Percentiles rank a stretch among this genome's conserved stretches.
phyloP scores from a whole-genome alignment of 495 filamentous ascomycete species.

The Aspergillus nidulans region DNA sequence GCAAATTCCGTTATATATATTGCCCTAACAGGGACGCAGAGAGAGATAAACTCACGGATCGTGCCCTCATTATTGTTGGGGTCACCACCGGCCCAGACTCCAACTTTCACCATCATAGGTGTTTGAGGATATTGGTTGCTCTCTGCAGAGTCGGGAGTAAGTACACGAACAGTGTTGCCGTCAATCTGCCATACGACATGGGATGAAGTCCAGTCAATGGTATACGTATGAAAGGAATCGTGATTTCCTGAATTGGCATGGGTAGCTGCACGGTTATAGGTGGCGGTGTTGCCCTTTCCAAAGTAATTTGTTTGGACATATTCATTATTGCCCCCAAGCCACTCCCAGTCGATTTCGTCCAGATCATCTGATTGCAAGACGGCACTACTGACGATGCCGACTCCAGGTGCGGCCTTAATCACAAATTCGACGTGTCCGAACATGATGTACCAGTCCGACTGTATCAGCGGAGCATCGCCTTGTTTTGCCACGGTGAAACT shows the following conservation, averaged over 20 bases:
- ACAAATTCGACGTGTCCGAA: conserved; percentile 58
- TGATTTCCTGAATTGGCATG: conserved; percentile 49
- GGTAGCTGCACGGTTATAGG: conserved; percentile 59
- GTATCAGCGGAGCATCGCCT: conserved; percentile 80
- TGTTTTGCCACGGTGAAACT: conserved; percentile 77
- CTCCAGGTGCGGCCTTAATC: conserved; percentile 58
- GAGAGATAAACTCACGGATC: conserved; percentile 49
- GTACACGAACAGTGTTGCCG: conserved; percentile 58
- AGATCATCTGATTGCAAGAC: conserved; percentile 80
- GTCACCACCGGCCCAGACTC: conserved; percentile 86
- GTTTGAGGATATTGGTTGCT: conserved; percentile 75
- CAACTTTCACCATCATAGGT: conserved; percentile 77
- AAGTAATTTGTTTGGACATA: conserved; percentile 79
- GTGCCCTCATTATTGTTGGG: conserved; percentile 58
- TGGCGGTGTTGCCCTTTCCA: conserved; percentile 70
- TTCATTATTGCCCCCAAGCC: conserved; percentile 61
- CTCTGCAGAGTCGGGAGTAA: conserved; percentile 60
- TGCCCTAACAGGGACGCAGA: not conserved
- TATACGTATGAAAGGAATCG: conserved; percentile 71
- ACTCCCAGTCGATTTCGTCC: conserved; percentile 92
- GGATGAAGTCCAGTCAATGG: conserved; percentile 74
- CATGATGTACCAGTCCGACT: conserved; percentile 72
- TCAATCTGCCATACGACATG: conserved; percentile 73
- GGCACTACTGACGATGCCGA: conserved; percentile 67
- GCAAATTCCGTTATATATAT: conserved; percentile 5